A percentile compares a stretch with the other conserved stretches of the same genome.
These are phyloP conservation scores for Agrocybe praecox DNA, from an alignment of 768 basidiomycete genomes.

Conservation along the genomic window DNA sequence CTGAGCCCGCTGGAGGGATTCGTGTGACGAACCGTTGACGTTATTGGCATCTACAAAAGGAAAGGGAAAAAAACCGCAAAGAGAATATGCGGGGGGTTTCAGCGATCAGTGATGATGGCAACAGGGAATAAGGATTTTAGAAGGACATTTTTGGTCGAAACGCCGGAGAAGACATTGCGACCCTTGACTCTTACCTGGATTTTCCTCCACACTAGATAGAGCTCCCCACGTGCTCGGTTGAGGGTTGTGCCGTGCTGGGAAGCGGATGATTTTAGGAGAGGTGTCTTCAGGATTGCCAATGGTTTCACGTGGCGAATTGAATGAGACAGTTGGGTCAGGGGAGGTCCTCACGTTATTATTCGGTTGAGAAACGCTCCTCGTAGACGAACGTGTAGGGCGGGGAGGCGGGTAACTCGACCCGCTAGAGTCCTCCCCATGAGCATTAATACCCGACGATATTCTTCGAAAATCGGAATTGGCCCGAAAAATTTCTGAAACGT, in stretches of 20 bases:
- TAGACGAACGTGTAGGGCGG: neutral
- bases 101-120: neutral
- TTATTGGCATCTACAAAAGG: neutral
- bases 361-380: neutral
- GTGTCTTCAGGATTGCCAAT: neutral
- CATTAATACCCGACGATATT: neutral
- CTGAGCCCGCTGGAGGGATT: neutral
- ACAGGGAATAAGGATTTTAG: neutral
- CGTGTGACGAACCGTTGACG: neutral
- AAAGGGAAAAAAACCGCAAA: neutral
- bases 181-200: neutral
- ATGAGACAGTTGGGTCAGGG: neutral
- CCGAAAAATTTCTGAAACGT: neutral
- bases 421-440: too few relatives aligned
- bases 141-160: neutral
- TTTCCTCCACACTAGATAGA: too few relatives aligned
- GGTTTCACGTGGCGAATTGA: conserved; percentile 8
- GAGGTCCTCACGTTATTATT: neutral
- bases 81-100: neutral
- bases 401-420: neutral
- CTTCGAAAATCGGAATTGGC: neutral
- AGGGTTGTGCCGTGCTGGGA: neutral
- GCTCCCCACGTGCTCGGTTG: neutral
- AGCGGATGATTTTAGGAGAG: neutral
- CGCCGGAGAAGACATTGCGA: neutral